These are phyloP conservation scores for Colletotrichum graminicola DNA, from an alignment of 2,329 filamentous ascomycete genomes.

Conservation along the genomic window DNA sequence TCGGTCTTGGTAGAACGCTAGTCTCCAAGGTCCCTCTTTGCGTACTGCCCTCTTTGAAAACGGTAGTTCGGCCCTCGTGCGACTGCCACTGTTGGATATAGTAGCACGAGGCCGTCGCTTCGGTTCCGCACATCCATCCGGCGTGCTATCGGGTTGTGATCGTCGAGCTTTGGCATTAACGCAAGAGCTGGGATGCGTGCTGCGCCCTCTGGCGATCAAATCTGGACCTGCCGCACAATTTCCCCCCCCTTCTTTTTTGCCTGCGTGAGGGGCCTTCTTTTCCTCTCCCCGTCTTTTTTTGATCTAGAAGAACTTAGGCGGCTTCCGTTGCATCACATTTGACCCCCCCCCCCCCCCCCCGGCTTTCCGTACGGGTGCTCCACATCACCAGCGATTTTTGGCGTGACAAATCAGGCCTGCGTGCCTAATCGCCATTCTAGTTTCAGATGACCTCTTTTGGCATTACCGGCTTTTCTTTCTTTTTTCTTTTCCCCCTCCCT, in stretches of 20 bases:
- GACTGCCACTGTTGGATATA: constrained; percentile 26
- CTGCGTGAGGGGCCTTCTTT: neutral
- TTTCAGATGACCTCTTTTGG: neutral
- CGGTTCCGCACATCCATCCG: neutral
- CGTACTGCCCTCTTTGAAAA: constrained; percentile 6
- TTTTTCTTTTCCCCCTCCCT: too few species aligned
- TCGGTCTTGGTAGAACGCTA: neutral
- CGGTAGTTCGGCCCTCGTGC: constrained; percentile 25
- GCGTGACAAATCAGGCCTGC: neutral
- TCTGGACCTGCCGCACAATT: constrained; percentile 18
- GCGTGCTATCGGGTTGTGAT: neutral
- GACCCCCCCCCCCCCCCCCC: fast-evolving
- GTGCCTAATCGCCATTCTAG: neutral
- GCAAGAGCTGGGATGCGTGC: constrained; percentile 11
- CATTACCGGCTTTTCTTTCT: neutral
- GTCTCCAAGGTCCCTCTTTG: neutral
- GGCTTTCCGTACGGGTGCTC: neutral
- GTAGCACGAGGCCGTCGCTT: neutral
- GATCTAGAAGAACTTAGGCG: constrained; percentile 6
- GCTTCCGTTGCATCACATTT: constrained; percentile 6
- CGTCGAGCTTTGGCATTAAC: constrained; percentile 17
- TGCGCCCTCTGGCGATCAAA: constrained; percentile 29
- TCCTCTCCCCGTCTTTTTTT: neutral
- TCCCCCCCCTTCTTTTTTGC: too few species aligned
- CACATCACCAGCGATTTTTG: too few species aligned